A percentile compares a stretch with the other conserved stretches of the same genome.
Conservation (phyloP, 306 rosid species). For the Pachyrhizus erosus region DNA sequence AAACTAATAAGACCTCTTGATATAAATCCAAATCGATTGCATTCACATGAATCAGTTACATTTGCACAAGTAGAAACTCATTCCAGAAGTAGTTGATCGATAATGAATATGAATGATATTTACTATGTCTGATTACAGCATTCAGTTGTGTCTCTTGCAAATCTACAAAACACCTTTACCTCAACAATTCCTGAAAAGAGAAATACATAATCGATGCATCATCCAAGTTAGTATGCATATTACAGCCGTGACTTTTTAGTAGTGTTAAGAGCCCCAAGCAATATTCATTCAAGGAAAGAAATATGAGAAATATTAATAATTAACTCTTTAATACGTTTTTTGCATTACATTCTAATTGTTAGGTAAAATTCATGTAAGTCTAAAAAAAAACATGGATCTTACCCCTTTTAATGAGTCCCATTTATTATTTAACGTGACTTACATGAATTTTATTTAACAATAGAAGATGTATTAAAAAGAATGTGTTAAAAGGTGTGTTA, state of each 20-base stretch:
- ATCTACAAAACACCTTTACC: conserved; percentile 33
- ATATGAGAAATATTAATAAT: background rate
- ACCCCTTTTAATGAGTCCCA: background rate
- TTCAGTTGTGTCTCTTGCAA: conserved; percentile 15
- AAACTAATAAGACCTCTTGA: background rate
- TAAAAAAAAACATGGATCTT: background rate
- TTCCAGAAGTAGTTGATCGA: background rate
- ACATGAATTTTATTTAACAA: background rate
- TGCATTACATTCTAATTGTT: background rate
- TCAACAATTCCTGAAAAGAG: conserved; percentile 55
- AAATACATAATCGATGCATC: conserved; percentile 34
- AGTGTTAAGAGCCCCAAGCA: background rate
- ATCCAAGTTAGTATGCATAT: background rate
- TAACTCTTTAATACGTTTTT: too few relatives aligned
- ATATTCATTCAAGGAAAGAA: background rate
- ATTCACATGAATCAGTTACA: background rate
- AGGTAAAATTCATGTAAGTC: background rate
- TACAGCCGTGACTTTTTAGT: too few relatives aligned
- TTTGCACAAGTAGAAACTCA: conserved; percentile 34
- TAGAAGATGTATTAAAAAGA: background rate
- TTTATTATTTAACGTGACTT: background rate
- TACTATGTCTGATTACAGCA: conserved; percentile 25
- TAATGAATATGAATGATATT: conserved; percentile 14
- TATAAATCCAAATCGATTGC: background rate
- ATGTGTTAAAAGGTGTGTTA: background rate